Evolutionary conservation across 768 basidiomycete genomes (phyloP), one percentile per base, ranked within the genome.

Genomic region (Mrakia gelida): DNA sequence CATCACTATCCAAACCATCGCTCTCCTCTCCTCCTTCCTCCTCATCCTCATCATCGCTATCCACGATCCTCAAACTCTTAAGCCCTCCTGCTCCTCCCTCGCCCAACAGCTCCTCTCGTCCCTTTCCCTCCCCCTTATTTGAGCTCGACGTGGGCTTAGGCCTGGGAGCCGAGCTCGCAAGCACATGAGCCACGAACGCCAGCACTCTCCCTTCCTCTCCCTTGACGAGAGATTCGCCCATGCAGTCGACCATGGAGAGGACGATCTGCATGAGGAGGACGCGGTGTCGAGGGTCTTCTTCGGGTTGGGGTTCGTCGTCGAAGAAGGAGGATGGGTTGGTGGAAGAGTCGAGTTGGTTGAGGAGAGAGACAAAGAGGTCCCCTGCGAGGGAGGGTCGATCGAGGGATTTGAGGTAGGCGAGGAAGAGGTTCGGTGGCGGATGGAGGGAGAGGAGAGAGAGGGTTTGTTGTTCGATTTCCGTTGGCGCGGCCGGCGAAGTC

Each of bases 241-340:
- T 87, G 61, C 87, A 86, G 0, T 90, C 88, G 6, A 93, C 85
- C 87, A 97, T 91, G 81, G 91, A 89, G 79, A 94, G 86, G 49
- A 93, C 89, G 52, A 96, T 86, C 82, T 95, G 93, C 32, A 96
- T 87, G 80, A 90, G 89, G 8, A 92, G 86, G 49, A 98, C 81
- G 0, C 89, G 88, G 79, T 92, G 82, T 32, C 61, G 52, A 71
- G 32, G 10, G 38, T 61, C 65, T 43, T 71, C 56, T 5, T 74
- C 75, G 43, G 74, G 54, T 23, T 77, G 34, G 1, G 43, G 21
- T 16, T 80, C 79, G 23, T 82, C 80, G 34, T 49, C 62, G 5
- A 63, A 79, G 45, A 83, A 78, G 26, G 81, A 79, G 82, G 88
- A 85, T 3, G 38, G 8, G 38, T 38, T 8, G 71, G 86, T 82